Conservation (phyloP, 441 rosid species). For the Populus hybrid region DNA sequence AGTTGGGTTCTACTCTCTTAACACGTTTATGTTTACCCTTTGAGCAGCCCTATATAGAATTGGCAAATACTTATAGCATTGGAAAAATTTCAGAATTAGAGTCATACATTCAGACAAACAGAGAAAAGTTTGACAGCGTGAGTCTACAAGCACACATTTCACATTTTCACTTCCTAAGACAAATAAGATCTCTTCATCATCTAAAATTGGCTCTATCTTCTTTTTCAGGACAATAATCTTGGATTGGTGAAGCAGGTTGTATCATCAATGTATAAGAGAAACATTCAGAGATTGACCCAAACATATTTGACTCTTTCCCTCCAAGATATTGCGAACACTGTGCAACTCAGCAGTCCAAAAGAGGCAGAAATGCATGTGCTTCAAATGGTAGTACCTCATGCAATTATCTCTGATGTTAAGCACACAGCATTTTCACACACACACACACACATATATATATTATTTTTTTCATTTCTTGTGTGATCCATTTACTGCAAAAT, state of each 20-base stretch:
- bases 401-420: background rate
- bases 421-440: background rate
- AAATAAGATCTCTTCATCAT: background rate
- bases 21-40: conserved; percentile 17
- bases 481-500: background rate
- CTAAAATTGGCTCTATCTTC: conserved; percentile 21
- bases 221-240: conserved; percentile 80
- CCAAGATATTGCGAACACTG: conserved; percentile 89
- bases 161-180: background rate
- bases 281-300: conserved; percentile 92
- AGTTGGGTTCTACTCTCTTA: conserved; percentile 10
- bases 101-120: conserved; percentile 47
- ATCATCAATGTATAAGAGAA: conserved; percentile 88
- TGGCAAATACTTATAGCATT: conserved; percentile 59
- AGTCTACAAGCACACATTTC: conserved; percentile 19
- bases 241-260: conserved; percentile 95
- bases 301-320: conserved; percentile 94
- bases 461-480: background rate
- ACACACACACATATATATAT: no score
- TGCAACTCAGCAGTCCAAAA: conserved; percentile 70
- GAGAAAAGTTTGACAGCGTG: conserved; percentile 61
- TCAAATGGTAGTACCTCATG: conserved; percentile 64
- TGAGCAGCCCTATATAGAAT: conserved; percentile 64
- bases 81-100: conserved; percentile 66
- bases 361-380: conserved; percentile 99